Conservation (phyloP, 169 alveolate species). For the Eimeria maxima region DNA sequence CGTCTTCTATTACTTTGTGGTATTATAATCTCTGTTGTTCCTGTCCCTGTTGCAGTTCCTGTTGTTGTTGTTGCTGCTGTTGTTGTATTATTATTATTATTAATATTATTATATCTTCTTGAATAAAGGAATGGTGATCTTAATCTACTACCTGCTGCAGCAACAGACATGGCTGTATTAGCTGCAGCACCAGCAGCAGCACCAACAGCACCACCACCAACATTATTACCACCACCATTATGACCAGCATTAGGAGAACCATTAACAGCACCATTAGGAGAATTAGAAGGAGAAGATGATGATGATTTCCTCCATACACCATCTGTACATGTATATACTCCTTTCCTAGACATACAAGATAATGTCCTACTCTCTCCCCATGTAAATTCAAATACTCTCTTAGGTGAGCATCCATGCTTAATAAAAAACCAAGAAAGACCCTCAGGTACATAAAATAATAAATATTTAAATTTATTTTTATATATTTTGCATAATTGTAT, state of each 20-base stretch:
- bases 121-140: background rate
- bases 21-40: too few species aligned
- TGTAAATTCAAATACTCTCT: slow-evolving; percentile 60
- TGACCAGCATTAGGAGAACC: background rate
- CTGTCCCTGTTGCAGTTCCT: background rate
- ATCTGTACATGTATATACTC: slow-evolving; percentile 60
- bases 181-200: too few species aligned
- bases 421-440: slow-evolving; percentile 72
- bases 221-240: too few species aligned
- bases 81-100: background rate
- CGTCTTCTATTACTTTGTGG: too few species aligned
- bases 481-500: background rate
- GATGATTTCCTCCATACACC: slow-evolving; percentile 35
- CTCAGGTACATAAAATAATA: slow-evolving; percentile 75
- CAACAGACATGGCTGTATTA: background rate
- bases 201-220: too few species aligned
- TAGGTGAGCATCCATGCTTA: slow-evolving; percentile 71
- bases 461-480: slow-evolving; percentile 8
- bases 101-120: too few species aligned
- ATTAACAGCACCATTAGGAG: background rate
- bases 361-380: slow-evolving; percentile 77
- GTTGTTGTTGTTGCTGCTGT: slow-evolving; percentile 32
- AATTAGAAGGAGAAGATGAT: too few species aligned
- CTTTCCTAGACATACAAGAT: slow-evolving; percentile 52
- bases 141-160: background rate